Evolutionary conservation across 2,329 filamentous ascomycete species (phyloP), one percentile per base, ranked within the genome.

Genomic region (Colletotrichum sansevieriae): DNA sequence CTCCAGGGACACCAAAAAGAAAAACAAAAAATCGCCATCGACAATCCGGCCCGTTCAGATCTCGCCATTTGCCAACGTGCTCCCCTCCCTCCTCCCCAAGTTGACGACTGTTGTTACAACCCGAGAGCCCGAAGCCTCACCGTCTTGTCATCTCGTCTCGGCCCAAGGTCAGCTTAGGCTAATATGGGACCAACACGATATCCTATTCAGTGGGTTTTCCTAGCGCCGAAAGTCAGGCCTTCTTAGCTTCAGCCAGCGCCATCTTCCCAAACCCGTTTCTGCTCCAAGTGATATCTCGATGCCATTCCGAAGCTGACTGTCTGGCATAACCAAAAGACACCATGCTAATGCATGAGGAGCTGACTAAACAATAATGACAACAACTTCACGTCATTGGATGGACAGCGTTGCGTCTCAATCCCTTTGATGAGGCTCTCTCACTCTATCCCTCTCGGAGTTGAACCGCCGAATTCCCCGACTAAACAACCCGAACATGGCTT

Each of bases 51-150:
- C 62, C 65, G 41, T 56, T 65, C 35, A 68, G 29, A 56, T 60
- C 55, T 65, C 62, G 65, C 65, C 55, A 51, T 65, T 65, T 20
- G 47, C 22, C 65, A 56, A 60, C 65, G 47, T 68, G 65, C 65
- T 65, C 62, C 37, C 49, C n/a, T 11, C 37, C 49, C n/a, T 11
- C 49, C 15, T 13, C n/a, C 3, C n/a, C 64, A 29, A 44, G 59
- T 59, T 64, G 65, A 63, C 60, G 12, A 39, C 35, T 33, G 37
- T 39, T 51, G 20, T 18, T 25, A 25, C 13, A 46, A 12, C 18
- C 43, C 43, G 43, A 39, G 37, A 39, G 10, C 37, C 37, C 37
- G 37, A 39, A 4, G 12, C 37, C 33, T 43, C 54, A 59, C 62
- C 35, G 43, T 59, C 44, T 59, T 15, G 7, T 55, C 29, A 22